Conservation (phyloP, 1,284 basidiomycete genomes). For the Boletellus sp. region DNA sequence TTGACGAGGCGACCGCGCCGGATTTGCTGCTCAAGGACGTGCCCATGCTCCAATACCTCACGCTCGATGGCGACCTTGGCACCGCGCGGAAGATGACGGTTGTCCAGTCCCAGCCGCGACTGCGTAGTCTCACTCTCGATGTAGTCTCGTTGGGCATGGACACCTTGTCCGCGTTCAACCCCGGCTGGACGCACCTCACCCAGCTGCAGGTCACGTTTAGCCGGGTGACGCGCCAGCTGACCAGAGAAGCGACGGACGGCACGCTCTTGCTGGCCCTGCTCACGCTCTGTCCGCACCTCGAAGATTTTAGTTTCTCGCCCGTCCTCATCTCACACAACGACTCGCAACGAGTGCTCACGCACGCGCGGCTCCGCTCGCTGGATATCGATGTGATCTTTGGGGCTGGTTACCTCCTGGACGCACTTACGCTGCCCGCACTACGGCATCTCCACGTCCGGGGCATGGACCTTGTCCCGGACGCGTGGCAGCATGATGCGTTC, state of each 20-base stretch:
- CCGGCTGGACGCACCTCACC: constrained; percentile 18
- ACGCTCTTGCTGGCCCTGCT: constrained; percentile 13
- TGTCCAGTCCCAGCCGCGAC: constrained; percentile 4
- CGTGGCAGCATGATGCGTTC: constrained; percentile 14
- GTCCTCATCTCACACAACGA: constrained; percentile 7
- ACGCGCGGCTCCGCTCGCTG: constrained; percentile 7
- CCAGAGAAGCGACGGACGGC: neutral
- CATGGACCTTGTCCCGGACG: constrained; percentile 15
- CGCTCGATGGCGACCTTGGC: constrained; percentile 17
- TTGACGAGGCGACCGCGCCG: constrained; percentile 15
- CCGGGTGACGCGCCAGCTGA: neutral
- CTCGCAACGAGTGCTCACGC: constrained; percentile 1
- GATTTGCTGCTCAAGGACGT: constrained; percentile 18
- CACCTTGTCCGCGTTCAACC: constrained; percentile 10
- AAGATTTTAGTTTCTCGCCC: constrained; percentile 14
- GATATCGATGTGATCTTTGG: constrained; percentile 18
- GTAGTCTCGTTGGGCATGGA: constrained; percentile 1
- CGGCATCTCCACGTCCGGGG: constrained; percentile 9
- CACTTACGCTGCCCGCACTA: constrained; percentile 12
- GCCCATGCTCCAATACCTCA: constrained; percentile 19
- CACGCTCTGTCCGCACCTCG: constrained; percentile 16
- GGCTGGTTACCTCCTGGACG: constrained; percentile 6
- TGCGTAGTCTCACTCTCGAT: constrained; percentile 14
- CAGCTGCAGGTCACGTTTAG: constrained; percentile 8
- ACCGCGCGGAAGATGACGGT: constrained; percentile 4